Evolutionary conservation across 2,329 filamentous ascomycete species (phyloP), one percentile per base, ranked within the genome.

Genomic region (Plenodomus biglobosus): DNA sequence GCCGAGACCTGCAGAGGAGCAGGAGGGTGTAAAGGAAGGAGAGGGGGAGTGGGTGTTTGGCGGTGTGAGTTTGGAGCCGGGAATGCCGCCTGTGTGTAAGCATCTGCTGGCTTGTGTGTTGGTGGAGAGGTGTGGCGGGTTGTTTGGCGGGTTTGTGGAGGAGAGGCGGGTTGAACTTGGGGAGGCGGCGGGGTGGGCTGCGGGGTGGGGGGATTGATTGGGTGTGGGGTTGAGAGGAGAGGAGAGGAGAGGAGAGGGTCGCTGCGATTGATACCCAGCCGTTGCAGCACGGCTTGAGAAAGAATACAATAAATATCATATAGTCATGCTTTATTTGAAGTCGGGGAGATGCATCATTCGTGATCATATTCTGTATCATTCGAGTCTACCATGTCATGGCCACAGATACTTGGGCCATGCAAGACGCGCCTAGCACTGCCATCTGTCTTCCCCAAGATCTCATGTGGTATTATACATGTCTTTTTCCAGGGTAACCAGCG

Each of bases 101-200:
- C 92, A 99, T 72, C 72, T 97, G 4, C 80, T 97, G 15, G 92
- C 92, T 1, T 95, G 89, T 69, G 73, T 92, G 35, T 70, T 97
- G 46, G 85, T 80, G 5, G 85, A 90, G 67, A 76, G 78, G 39
- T 92, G 88, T 76, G 68, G 66, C 0, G 69, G 54, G 2, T 69
- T 85, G 21, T 80, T 94, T 57, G 80, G 77, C 3, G 62, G 62
- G 1, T 82, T 81, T 59, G 77, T 87, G 15, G 77, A 80, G 48
- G 78, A 81, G 58, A 77, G 75, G 61, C 62, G 65, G 35, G 78
- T 87, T 15, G 75, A 77, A 19, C 77, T 75, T 50, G 85, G 86
- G 55, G 88, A 92, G 70, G 78, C 89, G 69, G 90, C 85, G 13
- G 91, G 88, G 13, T 83, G 90, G 75, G 81, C 77, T 64, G 66